These are phyloP conservation scores for Solanum lycopersicoides DNA, from an alignment of 257 asterid species.

Conservation along the genomic window DNA sequence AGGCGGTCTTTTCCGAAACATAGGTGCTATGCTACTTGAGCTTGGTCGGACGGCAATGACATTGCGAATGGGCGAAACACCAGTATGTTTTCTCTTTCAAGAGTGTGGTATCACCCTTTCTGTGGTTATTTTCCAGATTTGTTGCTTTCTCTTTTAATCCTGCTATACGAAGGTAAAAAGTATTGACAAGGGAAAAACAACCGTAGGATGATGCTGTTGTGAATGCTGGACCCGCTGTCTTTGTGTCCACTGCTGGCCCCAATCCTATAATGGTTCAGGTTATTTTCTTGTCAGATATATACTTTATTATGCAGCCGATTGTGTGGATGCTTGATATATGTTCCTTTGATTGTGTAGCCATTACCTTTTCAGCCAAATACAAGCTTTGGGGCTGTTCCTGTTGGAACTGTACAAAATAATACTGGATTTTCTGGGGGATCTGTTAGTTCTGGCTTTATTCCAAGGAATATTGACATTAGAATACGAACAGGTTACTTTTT, in stretches of 20 bases:
- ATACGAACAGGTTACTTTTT: constrained; percentile 68
- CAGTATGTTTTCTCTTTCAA: constrained; percentile 36
- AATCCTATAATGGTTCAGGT: constrained; percentile 99
- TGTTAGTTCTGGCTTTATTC: constrained; percentile 50
- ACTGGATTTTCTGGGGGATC: constrained; percentile 50
- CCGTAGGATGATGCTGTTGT: constrained; percentile 86
- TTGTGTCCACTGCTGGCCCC: constrained; percentile 76
- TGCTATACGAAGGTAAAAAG: not conserved
- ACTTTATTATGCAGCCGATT: not conserved
- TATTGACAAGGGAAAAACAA: not conserved
- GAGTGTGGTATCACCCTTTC: not conserved
- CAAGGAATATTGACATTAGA: constrained; percentile 94
- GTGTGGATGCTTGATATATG: constrained; percentile 3
- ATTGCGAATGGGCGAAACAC: constrained; percentile 76
- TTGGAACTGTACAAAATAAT: constrained; percentile 51
- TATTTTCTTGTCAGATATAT: constrained; percentile 2
- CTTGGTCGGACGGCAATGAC: constrained; percentile 93
- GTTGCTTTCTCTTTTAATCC: not conserved
- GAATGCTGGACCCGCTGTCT: constrained; percentile 93
- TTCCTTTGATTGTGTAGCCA: constrained; percentile 39
- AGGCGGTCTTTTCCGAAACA: constrained; percentile 63
- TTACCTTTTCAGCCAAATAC: constrained; percentile 76
- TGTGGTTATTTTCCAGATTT: not conserved
- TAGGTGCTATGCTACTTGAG: constrained; percentile 85
- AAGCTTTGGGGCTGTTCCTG: constrained; percentile 46